Evolutionary conservation across 2,329 filamentous ascomycete genomes (phyloP).

Genomic region (Orbilia ellipsospora): DNA sequence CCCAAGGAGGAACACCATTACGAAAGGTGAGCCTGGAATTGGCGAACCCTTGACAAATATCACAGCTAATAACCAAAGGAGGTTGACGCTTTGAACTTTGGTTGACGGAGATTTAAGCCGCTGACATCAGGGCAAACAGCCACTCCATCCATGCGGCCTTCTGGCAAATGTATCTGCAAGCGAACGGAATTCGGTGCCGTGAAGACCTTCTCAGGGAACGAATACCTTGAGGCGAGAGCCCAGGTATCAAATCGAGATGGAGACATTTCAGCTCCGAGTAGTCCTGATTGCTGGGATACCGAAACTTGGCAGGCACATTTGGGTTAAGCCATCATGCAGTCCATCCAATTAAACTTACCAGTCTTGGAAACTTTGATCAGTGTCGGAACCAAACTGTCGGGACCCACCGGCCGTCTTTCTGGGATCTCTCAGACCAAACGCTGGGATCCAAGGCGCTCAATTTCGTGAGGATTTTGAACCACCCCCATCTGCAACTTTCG

Average conservation of each 20-base stretch:
- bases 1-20: conserved; percentile 14
- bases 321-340: conserved; percentile 52
- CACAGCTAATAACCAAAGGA: not conserved
- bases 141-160: conserved; percentile 13
- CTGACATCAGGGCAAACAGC: conserved; percentile 47
- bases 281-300: conserved; percentile 30
- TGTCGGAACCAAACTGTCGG: conserved; percentile 51
- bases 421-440: conserved; percentile 39
- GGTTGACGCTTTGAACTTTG: conserved; percentile 14
- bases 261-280: conserved; percentile 37
- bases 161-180: conserved; percentile 30
- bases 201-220: conserved; percentile 29
- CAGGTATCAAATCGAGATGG: conserved; percentile 20
- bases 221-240: conserved; percentile 19
- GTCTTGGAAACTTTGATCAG: conserved; percentile 34
- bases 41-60: conserved; percentile 9
- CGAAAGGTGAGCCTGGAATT: conserved; percentile 25
- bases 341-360: conserved; percentile 55
- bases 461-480: conserved; percentile 15
- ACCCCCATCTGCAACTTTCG: conserved; percentile 13
- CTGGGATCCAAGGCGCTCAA: conserved; percentile 47
- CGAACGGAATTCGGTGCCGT: conserved; percentile 21
- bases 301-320: conserved; percentile 53
- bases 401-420: conserved; percentile 55
- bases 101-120: conserved; percentile 41